A percentile compares a stretch with the other conserved stretches of the same genome.
Evolutionary conservation across 306 rosid genomes (phyloP).

Genomic region (Pachyrhizus erosus): DNA sequence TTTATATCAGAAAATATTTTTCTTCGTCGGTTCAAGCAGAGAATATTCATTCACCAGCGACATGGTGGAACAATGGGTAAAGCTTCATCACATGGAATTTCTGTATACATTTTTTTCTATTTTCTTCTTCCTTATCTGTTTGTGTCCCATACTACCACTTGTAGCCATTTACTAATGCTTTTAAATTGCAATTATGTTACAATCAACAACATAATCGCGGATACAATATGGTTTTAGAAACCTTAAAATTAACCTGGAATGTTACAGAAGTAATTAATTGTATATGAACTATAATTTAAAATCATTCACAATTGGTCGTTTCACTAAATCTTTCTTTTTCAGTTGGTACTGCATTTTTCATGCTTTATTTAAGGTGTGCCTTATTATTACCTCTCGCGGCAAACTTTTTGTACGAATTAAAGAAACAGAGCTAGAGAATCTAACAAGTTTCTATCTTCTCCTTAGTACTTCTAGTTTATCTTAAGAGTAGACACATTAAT

Average conservation of each 20-base stretch:
- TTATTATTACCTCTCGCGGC: background rate
- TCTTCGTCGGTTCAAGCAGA: conserved; percentile 37
- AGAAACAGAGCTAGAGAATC: conserved; percentile 22
- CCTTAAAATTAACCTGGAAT: background rate
- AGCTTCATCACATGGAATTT: conserved; percentile 38
- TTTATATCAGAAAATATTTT: background rate
- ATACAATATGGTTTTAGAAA: background rate
- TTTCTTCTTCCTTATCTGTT: conserved; percentile 20
- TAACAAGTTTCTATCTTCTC: conserved; percentile 36
- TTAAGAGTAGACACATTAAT: background rate
- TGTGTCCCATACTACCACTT: conserved; percentile 25
- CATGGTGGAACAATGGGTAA: conserved; percentile 29
- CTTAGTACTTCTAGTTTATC: background rate
- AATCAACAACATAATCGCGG: background rate
- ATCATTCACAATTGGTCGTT: background rate
- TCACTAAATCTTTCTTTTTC: background rate
- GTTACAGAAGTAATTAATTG: background rate
- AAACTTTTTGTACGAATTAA: background rate
- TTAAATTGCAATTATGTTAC: background rate
- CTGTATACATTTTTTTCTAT: background rate
- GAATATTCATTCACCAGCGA: conserved; percentile 54
- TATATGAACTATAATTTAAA: background rate
- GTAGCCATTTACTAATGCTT: background rate
- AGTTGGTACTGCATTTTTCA: background rate
- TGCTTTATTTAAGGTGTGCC: background rate